Base-by-base conservation (phyloP, 306 rosid species). In the Oemleria cerasiformis region DNA sequence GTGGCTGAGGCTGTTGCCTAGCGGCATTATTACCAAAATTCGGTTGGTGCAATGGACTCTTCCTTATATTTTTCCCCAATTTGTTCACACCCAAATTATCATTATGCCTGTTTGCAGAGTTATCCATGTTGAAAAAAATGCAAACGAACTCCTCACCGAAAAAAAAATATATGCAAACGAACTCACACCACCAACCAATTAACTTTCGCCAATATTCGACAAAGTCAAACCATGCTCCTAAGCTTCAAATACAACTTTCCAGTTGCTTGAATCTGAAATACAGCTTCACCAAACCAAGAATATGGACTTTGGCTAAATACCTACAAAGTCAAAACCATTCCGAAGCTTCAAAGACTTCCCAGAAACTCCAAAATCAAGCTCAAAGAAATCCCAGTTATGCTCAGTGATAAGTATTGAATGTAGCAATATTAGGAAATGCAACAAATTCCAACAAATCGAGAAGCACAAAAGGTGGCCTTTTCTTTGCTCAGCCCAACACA, bases 1-100 rank as follows among this genome's bases (percentile, higher is more conserved):
- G 97, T 67, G 98, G 98, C 74, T 91, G 98, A 64, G 98, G 97
- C 51, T 93, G 98, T 71, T 83, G 98, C 73, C 89, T 83, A 45
- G 92, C 67, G 50, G 87, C 78, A 76, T 81, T 86, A 77, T 78
- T 91, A 51, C 74, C 77, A 36, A 81, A 88, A 83, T 88, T 91
- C 19, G 97, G 96, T 53, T 91, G 98, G 82, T 93, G 92, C 38
- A 87, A 39, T 23, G 98, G 98, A 67, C 97, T 93, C 78, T 93
- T 93, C 84, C 86, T 88, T 68, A 93, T 93, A 77, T 91, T 91
- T 71, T 93, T 93, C 55, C 97, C 98, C 73, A 88, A 61, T 70
- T 88, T 91, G 74, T 91, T 93, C 78, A 93, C 97, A 57, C 97
- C 98, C 90, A 93, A 84, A 66, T 70, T 79, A 16, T 93, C 97